Conservation (phyloP, 495 filamentous ascomycete genomes). For the Hypoxylon lienhwacheense region DNA sequence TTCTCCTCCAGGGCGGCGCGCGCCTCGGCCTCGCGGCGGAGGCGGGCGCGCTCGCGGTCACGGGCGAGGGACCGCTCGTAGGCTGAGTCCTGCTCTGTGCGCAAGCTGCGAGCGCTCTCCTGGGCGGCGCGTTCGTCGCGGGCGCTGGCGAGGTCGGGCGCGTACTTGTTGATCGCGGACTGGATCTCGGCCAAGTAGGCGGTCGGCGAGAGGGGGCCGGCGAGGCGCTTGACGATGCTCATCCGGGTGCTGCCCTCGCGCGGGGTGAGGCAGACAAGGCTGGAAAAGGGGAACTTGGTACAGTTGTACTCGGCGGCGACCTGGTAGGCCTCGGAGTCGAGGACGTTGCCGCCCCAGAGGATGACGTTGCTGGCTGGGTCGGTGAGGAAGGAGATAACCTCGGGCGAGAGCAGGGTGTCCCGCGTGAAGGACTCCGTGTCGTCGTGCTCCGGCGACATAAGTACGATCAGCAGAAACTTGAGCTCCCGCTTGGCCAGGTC, state of each 20-base stretch:
- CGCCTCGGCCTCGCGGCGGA: conserved; percentile 72
- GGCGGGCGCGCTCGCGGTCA: conserved; percentile 79
- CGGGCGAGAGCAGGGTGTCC: conserved; percentile 75
- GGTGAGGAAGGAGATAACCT: conserved; percentile 72
- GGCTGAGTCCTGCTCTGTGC: conserved; percentile 83
- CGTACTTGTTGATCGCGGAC: conserved; percentile 67
- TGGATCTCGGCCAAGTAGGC: conserved; percentile 73
- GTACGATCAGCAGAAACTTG: conserved; percentile 81
- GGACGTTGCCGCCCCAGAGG: conserved; percentile 88
- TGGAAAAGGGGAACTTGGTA: conserved; percentile 88
- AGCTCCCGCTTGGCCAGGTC: conserved; percentile 88
- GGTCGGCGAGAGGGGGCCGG: conserved; percentile 65
- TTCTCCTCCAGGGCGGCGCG: conserved; percentile 61
- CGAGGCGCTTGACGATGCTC: conserved; percentile 76
- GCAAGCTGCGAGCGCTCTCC: conserved; percentile 72
- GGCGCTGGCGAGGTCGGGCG: conserved; percentile 66
- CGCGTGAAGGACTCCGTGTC: conserved; percentile 82
- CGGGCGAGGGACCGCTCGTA: conserved; percentile 88
- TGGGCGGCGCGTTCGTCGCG: conserved; percentile 73
- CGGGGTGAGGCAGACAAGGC: conserved; percentile 80
- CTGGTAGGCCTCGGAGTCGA: conserved; percentile 91
- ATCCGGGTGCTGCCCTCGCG: conserved; percentile 78
- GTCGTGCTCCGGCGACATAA: conserved; percentile 90
- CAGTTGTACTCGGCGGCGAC: conserved; percentile 78
- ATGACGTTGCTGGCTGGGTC: conserved; percentile 73